Evolutionary conservation across 148 eudicot genomes (phyloP).

Genomic region (Fallopia convolvulus): DNA sequence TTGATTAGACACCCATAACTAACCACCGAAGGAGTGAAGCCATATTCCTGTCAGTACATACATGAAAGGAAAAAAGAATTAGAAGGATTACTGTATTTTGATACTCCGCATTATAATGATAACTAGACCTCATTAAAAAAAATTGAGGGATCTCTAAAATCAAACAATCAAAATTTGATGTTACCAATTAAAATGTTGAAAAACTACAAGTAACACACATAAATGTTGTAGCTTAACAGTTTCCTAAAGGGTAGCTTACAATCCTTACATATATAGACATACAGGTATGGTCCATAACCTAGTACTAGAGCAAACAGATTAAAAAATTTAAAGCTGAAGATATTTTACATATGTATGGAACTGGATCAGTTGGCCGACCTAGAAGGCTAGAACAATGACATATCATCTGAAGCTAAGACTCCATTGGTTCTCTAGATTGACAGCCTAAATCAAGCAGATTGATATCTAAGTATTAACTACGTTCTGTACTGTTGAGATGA

Average conservation of each 20-base stretch:
- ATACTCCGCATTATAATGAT: background rate
- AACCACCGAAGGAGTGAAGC: slow-evolving; percentile 69
- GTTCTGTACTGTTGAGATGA: background rate
- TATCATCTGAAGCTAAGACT: background rate
- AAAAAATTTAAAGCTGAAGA: background rate
- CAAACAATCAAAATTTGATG: background rate
- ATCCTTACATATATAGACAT: background rate
- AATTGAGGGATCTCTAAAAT: background rate
- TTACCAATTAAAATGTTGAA: background rate
- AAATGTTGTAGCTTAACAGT: background rate
- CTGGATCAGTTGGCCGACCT: background rate
- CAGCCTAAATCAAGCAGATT: background rate
- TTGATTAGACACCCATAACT: slow-evolving; percentile 90
- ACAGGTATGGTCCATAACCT: background rate
- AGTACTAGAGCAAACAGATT: background rate
- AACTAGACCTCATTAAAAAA: background rate
- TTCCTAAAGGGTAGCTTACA: background rate
- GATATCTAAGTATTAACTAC: background rate
- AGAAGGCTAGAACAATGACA: background rate
- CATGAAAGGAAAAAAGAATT: background rate
- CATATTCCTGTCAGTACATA: slow-evolving; percentile 63
- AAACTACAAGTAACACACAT: background rate
- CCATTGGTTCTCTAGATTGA: background rate
- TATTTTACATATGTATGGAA: background rate
- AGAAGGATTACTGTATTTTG: background rate